These are phyloP conservation scores for Agarophyton chilense DNA, from an alignment of 23 red algal genomes.

Conservation along the genomic window DNA sequence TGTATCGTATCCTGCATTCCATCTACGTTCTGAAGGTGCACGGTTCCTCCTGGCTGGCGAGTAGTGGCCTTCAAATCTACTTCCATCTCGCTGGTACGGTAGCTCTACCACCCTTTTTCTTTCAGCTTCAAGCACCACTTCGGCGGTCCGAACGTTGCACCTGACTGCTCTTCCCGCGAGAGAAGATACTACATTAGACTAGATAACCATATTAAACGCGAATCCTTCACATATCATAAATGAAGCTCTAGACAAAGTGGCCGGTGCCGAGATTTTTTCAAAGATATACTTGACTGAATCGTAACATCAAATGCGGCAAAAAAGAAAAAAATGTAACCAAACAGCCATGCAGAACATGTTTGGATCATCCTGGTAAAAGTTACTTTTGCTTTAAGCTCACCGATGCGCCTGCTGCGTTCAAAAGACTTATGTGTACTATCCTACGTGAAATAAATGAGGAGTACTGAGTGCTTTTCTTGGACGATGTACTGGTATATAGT, in stretches of 20 bases:
- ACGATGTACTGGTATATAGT: constrained; percentile 47
- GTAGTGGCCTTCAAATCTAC: too few relatives aligned
- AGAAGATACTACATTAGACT: constrained; percentile 1
- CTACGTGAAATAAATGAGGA: background rate
- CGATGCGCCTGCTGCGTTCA: constrained; percentile 20
- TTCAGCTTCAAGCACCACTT: too few relatives aligned
- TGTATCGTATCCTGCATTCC: too few relatives aligned
- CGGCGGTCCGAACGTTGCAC: too few relatives aligned
- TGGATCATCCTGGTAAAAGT: constrained; percentile 4
- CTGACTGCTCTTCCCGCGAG: background rate
- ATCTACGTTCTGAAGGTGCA: too few relatives aligned
- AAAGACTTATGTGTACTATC: background rate
- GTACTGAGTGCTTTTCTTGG: constrained; percentile 2
- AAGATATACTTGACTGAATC: background rate
- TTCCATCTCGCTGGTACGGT: too few relatives aligned
- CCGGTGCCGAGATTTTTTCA: background rate
- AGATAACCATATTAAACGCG: background rate
- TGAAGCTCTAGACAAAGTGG: constrained; percentile 31
- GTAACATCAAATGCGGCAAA: constrained; percentile 17
- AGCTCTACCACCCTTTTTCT: too few relatives aligned
- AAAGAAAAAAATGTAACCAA: background rate
- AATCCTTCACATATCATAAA: background rate
- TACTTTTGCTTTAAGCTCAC: constrained; percentile 9
- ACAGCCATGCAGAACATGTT: constrained; percentile 13
- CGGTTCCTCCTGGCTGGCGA: too few relatives aligned